Percentiles rank a stretch among this genome's conserved stretches.
phyloP scores from a whole-genome alignment of 192 early-diverging fungal genomes.

The Rhizoclosmatium globosum region DNA sequence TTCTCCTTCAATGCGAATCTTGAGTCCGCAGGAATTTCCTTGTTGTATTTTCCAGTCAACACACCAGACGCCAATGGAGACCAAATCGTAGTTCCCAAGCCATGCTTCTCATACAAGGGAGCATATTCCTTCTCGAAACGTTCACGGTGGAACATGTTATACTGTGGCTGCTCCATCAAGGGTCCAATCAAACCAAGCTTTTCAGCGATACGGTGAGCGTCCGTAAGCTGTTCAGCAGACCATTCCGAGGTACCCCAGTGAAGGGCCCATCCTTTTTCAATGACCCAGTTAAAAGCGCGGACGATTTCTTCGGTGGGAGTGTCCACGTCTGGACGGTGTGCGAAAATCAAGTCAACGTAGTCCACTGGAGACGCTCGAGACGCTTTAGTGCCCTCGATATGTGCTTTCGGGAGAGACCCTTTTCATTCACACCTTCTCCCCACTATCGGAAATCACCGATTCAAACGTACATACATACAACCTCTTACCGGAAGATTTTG shows the following conservation, averaged over 20 bases:
- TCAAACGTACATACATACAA: not conserved
- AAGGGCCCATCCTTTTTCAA: slow-evolving; percentile 79
- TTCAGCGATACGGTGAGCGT: slow-evolving; percentile 76
- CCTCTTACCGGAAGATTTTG: slow-evolving; percentile 64
- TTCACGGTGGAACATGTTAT: slow-evolving; percentile 87
- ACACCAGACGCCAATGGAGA: slow-evolving; percentile 76
- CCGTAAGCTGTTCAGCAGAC: slow-evolving; percentile 76
- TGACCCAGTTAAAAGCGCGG: slow-evolving; percentile 82
- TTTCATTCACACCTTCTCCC: slow-evolving; percentile 71
- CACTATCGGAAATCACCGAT: not conserved
- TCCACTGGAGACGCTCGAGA: slow-evolving; percentile 71
- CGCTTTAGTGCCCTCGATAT: slow-evolving; percentile 84
- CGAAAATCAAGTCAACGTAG: slow-evolving; percentile 75
- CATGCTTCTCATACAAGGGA: slow-evolving; percentile 71
- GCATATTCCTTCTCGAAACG: slow-evolving; percentile 53
- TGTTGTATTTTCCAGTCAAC: slow-evolving; percentile 77
- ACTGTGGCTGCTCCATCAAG: slow-evolving; percentile 74
- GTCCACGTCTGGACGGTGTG: slow-evolving; percentile 77
- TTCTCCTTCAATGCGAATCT: slow-evolving; percentile 69
- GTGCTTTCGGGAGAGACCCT: slow-evolving; percentile 85
- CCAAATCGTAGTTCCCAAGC: slow-evolving; percentile 78
- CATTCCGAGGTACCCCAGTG: slow-evolving; percentile 86
- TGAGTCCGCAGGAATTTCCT: slow-evolving; percentile 66
- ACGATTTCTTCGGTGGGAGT: slow-evolving; percentile 88
- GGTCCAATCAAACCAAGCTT: slow-evolving; percentile 66